Evolutionary conservation across 2,329 filamentous ascomycete genomes (phyloP).

Genomic region (Seiridium cupressi): DNA sequence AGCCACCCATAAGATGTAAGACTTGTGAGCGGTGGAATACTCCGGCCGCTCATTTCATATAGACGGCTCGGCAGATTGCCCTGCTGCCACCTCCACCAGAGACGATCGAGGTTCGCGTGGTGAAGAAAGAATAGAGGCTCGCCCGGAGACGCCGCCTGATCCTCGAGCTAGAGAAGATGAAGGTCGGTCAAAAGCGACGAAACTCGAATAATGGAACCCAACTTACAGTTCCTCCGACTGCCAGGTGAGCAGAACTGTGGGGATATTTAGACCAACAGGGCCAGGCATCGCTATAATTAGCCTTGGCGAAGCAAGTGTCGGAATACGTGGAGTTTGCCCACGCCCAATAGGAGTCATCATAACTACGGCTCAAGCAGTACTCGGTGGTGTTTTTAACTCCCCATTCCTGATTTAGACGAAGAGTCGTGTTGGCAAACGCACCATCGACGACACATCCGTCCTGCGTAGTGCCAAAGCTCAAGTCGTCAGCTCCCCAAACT

Average conservation of each 20-base stretch:
- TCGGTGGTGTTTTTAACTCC: background rate
- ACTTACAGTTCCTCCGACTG: background rate
- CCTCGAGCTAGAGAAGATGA: background rate
- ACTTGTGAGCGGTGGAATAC: background rate
- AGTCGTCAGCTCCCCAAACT: conserved; percentile 11
- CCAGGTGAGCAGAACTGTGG: background rate
- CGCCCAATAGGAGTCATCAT: background rate
- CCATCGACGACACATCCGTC: background rate
- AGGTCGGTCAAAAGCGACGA: background rate
- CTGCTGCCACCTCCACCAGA: conserved; percentile 16
- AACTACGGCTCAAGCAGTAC: background rate
- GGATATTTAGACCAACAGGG: conserved; percentile 2
- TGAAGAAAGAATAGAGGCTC: conserved; percentile 31
- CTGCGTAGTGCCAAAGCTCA: background rate
- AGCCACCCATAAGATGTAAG: background rate
- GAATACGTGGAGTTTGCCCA: conserved; percentile 4
- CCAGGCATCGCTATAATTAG: conserved; percentile 1
- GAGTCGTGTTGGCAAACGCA: background rate
- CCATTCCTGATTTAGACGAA: background rate
- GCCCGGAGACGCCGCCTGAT: conserved; percentile 15
- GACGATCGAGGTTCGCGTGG: conserved; percentile 26
- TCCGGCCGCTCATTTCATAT: conserved; percentile 3
- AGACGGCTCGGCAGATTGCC: background rate
- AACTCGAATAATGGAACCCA: background rate
- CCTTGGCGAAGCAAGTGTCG: conserved; percentile 4